Conservation (phyloP, 2,329 filamentous ascomycete species). For the Fusarium lyarnte region DNA sequence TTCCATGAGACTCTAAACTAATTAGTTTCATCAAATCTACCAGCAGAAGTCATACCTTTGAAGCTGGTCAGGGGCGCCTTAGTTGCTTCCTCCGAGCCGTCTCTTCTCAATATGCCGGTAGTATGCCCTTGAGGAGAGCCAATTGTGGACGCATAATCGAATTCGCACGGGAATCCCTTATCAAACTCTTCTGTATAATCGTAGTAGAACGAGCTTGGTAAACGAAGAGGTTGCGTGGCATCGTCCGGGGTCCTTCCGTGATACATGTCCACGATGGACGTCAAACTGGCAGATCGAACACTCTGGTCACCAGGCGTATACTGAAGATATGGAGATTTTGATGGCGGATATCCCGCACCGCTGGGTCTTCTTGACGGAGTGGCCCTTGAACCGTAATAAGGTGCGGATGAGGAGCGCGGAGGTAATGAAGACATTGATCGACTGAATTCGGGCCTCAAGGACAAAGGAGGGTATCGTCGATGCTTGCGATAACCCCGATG, state of each 20-base stretch:
- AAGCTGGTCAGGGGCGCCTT: background rate
- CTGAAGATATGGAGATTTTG: slow-evolving; percentile 47
- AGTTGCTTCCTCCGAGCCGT: slow-evolving; percentile 17
- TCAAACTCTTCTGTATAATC: slow-evolving; percentile 65
- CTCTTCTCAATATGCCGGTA: slow-evolving; percentile 41
- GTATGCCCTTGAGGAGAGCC: slow-evolving; percentile 46
- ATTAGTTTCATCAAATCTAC: background rate
- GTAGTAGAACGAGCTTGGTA: slow-evolving; percentile 57
- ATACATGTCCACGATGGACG: slow-evolving; percentile 62
- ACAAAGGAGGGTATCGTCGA: slow-evolving; percentile 51
- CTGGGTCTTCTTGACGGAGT: slow-evolving; percentile 50
- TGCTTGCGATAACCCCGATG: slow-evolving; percentile 49
- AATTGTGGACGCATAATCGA: slow-evolving; percentile 37
- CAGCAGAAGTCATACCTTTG: background rate
- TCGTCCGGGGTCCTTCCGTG: slow-evolving; percentile 42
- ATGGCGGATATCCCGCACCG: slow-evolving; percentile 43
- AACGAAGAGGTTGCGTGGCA: slow-evolving; percentile 42
- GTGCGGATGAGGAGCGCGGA: slow-evolving; percentile 42
- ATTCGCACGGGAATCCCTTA: slow-evolving; percentile 35
- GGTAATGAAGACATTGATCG: slow-evolving; percentile 54
- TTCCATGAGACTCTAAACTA: background rate
- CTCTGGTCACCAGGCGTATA: slow-evolving; percentile 50
- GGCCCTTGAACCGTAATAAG: slow-evolving; percentile 34
- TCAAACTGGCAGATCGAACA: slow-evolving; percentile 58
- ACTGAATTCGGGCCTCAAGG: slow-evolving; percentile 53